phyloP scores from a whole-genome alignment of 176 grass and related monocot species.

The Phoenix dactylifera region DNA sequence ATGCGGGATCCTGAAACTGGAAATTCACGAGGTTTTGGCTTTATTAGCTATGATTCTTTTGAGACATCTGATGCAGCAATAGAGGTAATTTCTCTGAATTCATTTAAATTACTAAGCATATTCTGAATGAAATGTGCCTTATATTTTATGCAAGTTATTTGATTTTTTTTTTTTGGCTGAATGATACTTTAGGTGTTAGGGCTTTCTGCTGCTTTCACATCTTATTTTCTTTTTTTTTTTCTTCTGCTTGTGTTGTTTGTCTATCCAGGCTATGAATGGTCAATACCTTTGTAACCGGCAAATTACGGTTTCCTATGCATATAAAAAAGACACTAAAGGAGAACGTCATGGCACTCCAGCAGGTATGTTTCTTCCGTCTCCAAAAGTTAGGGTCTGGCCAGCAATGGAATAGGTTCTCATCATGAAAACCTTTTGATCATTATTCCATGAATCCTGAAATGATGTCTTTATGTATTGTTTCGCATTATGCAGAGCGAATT shows the following conservation, averaged over 20 bases:
- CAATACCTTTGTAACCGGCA: constrained; percentile 86
- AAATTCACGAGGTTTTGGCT: constrained; percentile 91
- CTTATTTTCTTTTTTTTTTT: background rate
- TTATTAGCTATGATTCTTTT: constrained; percentile 97
- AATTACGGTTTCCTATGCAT: constrained; percentile 93
- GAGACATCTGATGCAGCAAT: constrained; percentile 95
- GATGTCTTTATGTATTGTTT: background rate
- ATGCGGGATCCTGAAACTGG: constrained; percentile 97
- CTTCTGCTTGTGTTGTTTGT: constrained; percentile 11
- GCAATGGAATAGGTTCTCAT: background rate
- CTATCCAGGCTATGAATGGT: constrained; percentile 72
- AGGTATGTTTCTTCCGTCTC: constrained; percentile 30
- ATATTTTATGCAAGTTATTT: too few species aligned
- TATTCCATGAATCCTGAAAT: background rate
- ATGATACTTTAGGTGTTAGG: too few species aligned
- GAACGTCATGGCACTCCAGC: constrained; percentile 88
- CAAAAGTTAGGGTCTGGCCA: background rate
- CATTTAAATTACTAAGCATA: background rate
- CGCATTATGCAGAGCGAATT: constrained; percentile 42
- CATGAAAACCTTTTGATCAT: too few species aligned
- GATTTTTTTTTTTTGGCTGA: too few species aligned
- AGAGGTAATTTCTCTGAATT: constrained; percentile 40
- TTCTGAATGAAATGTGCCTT: too few species aligned
- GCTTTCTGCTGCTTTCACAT: background rate
- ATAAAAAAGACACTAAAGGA: constrained; percentile 92